phyloP scores from a whole-genome alignment of 2,329 filamentous ascomycete genomes.

The Acrocalymma vagum region DNA sequence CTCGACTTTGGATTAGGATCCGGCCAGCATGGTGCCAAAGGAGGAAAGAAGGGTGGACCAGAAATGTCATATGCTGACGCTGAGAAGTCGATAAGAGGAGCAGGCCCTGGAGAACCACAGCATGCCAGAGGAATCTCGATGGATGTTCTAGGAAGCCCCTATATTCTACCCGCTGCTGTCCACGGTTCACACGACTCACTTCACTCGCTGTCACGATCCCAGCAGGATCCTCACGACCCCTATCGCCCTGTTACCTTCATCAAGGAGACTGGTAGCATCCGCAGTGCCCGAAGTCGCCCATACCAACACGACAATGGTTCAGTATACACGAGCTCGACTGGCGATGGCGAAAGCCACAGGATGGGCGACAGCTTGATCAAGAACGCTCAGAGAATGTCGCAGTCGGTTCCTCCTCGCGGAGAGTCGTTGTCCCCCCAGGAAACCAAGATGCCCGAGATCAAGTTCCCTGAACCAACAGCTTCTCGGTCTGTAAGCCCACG shows the following conservation, averaged over 20 bases:
- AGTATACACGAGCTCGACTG: conserved; percentile 61
- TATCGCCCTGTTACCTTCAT: conserved; percentile 75
- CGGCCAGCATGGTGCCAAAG: conserved; percentile 49
- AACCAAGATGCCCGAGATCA: conserved; percentile 39
- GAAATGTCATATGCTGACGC: conserved; percentile 67
- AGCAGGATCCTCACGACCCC: conserved; percentile 81
- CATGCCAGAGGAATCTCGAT: conserved; percentile 63
- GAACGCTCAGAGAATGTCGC: conserved; percentile 67
- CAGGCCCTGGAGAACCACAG: no score
- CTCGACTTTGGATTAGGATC: conserved; percentile 88
- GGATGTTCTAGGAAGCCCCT: conserved; percentile 80
- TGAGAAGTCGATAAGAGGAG: conserved; percentile 48
- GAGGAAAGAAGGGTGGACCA: conserved; percentile 47
- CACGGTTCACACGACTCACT: conserved; percentile 86
- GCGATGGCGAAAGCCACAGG: conserved; percentile 54
- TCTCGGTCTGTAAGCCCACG: conserved; percentile 36
- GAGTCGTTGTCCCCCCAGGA: conserved; percentile 47
- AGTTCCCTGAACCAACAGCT: conserved; percentile 41
- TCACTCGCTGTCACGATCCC: conserved; percentile 80
- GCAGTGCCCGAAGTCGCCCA: conserved; percentile 31
- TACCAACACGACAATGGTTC: conserved; percentile 54
- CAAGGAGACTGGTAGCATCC: conserved; percentile 51
- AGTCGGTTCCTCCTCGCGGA: conserved; percentile 56
- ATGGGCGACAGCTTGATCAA: conserved; percentile 62
- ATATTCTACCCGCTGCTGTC: conserved; percentile 86